Evolutionary conservation across 768 basidiomycete genomes (phyloP).

Genomic region (Naganishia kalamii): DNA sequence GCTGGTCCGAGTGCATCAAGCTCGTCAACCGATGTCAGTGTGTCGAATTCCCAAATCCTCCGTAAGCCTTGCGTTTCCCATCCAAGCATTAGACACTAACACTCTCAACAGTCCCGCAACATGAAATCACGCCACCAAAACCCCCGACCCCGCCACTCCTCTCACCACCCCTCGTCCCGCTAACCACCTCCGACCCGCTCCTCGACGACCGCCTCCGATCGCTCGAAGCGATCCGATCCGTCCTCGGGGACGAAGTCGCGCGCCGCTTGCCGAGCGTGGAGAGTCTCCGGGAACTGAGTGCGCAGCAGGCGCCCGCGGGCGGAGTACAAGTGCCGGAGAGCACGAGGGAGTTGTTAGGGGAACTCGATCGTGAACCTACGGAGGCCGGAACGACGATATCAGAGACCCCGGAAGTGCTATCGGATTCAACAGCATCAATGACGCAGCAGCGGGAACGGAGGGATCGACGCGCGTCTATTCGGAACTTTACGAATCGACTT

Average conservation of each 20-base stretch:
- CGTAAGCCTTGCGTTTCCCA: too few relatives aligned
- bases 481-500: slow-evolving; percentile 9
- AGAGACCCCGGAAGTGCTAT: neutral
- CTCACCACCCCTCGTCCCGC: slow-evolving; percentile 17
- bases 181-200: slow-evolving; percentile 19
- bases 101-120: too few relatives aligned
- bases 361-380: slow-evolving; percentile 1
- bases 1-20: too few relatives aligned
- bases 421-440: neutral
- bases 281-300: neutral
- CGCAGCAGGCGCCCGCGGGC: neutral
- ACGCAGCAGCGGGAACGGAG: neutral
- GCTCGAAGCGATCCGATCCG: slow-evolving; percentile 14
- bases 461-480: neutral
- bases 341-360: slow-evolving; percentile 9
- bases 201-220: slow-evolving; percentile 16
- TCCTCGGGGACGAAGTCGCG: slow-evolving; percentile 18
- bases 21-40: too few relatives aligned
- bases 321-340: neutral
- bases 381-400: neutral
- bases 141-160: neutral
- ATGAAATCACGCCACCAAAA: too few relatives aligned
- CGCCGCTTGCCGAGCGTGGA: slow-evolving; percentile 15
- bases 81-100: neutral
- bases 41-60: too few relatives aligned